phyloP scores from a whole-genome alignment of 2,329 filamentous ascomycete genomes.

The Diaporthe sp. region DNA sequence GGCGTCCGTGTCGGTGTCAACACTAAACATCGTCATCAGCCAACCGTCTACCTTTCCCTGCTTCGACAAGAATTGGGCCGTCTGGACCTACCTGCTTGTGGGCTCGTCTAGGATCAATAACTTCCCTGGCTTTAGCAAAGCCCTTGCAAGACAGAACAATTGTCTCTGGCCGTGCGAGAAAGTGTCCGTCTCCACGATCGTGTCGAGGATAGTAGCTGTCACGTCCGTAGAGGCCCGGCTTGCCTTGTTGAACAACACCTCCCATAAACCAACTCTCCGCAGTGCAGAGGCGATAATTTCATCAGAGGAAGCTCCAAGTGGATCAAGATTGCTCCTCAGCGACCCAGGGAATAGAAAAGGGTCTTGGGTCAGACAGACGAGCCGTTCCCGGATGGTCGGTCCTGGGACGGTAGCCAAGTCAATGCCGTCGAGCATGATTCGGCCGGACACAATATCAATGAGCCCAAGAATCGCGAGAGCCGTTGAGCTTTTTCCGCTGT shows the following conservation, averaged over 20 bases:
- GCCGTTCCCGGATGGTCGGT: conserved; percentile 46
- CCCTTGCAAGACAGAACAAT: conserved; percentile 62
- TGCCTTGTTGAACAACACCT: conserved; percentile 54
- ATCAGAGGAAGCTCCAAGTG: conserved; percentile 53
- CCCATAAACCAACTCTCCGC: conserved; percentile 60
- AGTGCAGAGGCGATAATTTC: conserved; percentile 59
- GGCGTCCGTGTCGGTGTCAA: conserved; percentile 21
- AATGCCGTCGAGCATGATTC: conserved; percentile 60
- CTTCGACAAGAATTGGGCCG: too few species aligned
- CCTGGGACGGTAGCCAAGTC: conserved; percentile 51
- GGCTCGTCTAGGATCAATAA: conserved; percentile 60
- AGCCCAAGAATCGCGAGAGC: conserved; percentile 61
- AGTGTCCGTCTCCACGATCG: conserved; percentile 47
- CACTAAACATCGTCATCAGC: neutral
- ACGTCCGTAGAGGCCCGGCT: conserved; percentile 42
- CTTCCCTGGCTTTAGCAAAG: conserved; percentile 55
- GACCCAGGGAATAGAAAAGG: conserved; percentile 62
- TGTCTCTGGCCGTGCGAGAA: conserved; percentile 64
- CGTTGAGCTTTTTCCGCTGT: conserved; percentile 65
- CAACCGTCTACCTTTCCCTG: neutral
- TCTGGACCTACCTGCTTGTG: conserved; percentile 52
- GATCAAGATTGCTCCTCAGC: conserved; percentile 64
- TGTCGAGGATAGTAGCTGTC: conserved; percentile 46
- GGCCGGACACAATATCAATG: conserved; percentile 58
- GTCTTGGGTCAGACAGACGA: conserved; percentile 66